Base-by-base conservation (phyloP, 2,329 filamentous ascomycete genomes). In the Fusarium liriodendri region DNA sequence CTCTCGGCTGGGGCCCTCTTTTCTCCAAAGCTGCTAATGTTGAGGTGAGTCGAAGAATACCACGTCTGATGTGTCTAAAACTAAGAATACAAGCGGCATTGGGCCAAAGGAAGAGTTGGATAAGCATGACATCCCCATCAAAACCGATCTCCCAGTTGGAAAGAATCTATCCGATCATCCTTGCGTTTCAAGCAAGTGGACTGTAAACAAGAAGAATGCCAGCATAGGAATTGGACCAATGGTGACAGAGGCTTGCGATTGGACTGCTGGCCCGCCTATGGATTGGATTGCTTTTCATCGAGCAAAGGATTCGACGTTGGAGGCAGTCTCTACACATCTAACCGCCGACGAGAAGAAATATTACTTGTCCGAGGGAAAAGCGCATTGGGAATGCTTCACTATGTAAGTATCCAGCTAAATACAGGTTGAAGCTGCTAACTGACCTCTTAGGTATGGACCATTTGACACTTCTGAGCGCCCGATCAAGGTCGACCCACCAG, bases 261-360 rank as follows among this genome's bases (percentile, higher is more conserved):
- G 52, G 52, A 22, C n/a, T 25, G 32, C 52, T 25, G 52, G 52
- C 2, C 52, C 52, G 0, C 52, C 52, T 13, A 33, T 33, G 29
- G 52, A 55, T 7, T 55, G 52, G 52, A 55, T 55, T 6, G 52
- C n/a, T 32, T 55, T 55, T 16, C 52, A 55, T 22, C 32, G 32
- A 16, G 52, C n/a, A 20, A 55, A 10, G 2, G 0, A 0, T 4
- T 55, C 32, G 14, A 35, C 32, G 1, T 25, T 55, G 14, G 27
- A 55, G 13, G 13, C 13, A 33, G 52, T 7, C n/a, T 33, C 27
- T 0, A 0, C 22, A 6, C 29, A 55, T 33, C 32, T 55, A 9
- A 16, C n/a, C 0, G 11, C 27, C 0, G 8, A 20, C 4, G 32
- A 33, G 18, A 32, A 20, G 52, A 55, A 35, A 9, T 55, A 55